These are phyloP conservation scores for Ambrosia artemisiifolia DNA, from an alignment of 129 eudicot species.

Conservation along the genomic window DNA sequence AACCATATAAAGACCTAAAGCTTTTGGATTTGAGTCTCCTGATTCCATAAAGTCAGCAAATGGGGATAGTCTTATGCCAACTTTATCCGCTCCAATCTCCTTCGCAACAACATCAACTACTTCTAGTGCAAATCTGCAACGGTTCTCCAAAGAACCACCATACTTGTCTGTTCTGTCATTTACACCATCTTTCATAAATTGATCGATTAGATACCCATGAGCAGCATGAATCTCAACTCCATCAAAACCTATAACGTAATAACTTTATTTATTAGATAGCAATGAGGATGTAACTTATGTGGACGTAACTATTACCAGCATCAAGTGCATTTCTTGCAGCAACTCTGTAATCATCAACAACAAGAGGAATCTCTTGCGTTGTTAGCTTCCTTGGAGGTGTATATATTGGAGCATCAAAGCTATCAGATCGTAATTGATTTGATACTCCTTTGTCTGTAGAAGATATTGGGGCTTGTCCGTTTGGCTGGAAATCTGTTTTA, in stretches of 20 bases:
- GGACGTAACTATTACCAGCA: constrained; percentile 25
- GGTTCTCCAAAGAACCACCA: constrained; percentile 33
- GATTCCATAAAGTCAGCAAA: constrained; percentile 27
- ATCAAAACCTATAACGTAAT: constrained; percentile 29
- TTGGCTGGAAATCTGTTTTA: constrained; percentile 34
- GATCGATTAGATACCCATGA: constrained; percentile 40
- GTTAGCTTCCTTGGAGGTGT: constrained; percentile 33
- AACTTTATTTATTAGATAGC: neutral
- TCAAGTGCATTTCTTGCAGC: constrained; percentile 42
- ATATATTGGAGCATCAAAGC: constrained; percentile 23
- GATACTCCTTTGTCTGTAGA: constrained; percentile 24
- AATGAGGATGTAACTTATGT: neutral
- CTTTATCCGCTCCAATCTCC: constrained; percentile 32
- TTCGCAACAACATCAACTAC: constrained; percentile 20
- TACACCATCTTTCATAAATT: constrained; percentile 38
- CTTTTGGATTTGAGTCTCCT: constrained; percentile 38
- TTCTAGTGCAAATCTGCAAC: constrained; percentile 20
- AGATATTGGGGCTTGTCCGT: constrained; percentile 36
- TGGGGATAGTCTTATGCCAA: constrained; percentile 43
- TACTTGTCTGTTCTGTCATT: constrained; percentile 38
- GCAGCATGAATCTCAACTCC: constrained; percentile 49
- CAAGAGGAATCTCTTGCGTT: constrained; percentile 25
- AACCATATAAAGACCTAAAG: constrained; percentile 39
- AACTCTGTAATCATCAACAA: constrained; percentile 32
- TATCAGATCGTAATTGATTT: constrained; percentile 23